Conservation (phyloP, 2,329 filamentous ascomycete species). For the Cadophora malorum region DNA sequence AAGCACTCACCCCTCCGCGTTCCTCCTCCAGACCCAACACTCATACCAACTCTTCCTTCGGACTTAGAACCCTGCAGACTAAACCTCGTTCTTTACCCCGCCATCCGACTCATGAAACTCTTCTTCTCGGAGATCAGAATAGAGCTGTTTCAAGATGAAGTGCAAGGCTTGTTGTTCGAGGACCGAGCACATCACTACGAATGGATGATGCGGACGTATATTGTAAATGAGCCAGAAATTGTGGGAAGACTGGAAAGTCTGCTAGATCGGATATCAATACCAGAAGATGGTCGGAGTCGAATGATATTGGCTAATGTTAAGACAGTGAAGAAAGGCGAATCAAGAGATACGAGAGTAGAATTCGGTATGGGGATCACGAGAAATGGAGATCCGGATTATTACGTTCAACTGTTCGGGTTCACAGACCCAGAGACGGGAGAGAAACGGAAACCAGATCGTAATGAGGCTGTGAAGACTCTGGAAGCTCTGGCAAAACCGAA, state of each 20-base stretch:
- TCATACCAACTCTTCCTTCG: neutral
- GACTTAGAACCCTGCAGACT: neutral
- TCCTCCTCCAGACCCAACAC: neutral
- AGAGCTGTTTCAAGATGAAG: neutral
- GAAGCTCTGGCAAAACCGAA: neutral
- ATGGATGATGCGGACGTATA: constrained; percentile 23
- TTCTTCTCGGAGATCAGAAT: neutral
- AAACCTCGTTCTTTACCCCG: neutral
- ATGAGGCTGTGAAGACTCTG: neutral
- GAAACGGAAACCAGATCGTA: neutral
- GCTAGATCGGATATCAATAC: neutral
- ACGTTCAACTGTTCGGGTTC: neutral
- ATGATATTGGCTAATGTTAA: neutral
- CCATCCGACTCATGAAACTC: neutral
- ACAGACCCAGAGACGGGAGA: neutral
- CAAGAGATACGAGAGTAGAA: neutral
- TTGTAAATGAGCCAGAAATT: constrained; percentile 19
- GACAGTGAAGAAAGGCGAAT: neutral
- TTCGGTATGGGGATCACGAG: neutral
- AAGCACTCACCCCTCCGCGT: neutral
- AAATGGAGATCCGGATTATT: neutral
- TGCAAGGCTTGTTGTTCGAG: constrained; percentile 5
- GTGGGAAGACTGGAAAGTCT: neutral
- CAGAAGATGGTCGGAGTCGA: neutral
- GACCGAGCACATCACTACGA: constrained; percentile 1